Base-by-base conservation (phyloP, 2,329 filamentous ascomycete species). In the Tolypocladium ovalisporum region DNA sequence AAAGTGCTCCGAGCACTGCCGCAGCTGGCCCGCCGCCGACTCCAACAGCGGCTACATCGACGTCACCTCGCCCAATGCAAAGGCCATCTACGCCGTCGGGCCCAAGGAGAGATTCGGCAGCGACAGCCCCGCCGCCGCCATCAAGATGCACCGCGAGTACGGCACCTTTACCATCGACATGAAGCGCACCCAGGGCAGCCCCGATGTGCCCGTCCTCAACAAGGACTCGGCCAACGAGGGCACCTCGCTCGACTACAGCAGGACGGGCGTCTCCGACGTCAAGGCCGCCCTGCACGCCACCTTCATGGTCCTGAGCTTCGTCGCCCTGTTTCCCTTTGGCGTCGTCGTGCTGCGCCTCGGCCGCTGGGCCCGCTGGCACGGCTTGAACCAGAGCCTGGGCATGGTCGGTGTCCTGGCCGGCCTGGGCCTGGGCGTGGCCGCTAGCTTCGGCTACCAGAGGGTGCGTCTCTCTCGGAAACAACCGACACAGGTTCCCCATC, bases 161-260 rank as follows among this genome's bases (percentile, higher is more conserved):
- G 82, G 83, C 51, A 67, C 68, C 8, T 86, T 86, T 66, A 73
- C 68, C 2, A 76, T 86, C 66, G 76, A 86, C 65, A 72, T 86
- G 68, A 71, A 71, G 29, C 72, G 72, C 47, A 82, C 83, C 0
- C 73, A 76, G 5, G 80, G 79, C 3, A 56, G 64, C 2, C 70
- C 67, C 4, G 75, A 74, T 5, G 68, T 77, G 1, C 76, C 79
- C 1, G 66, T 64, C 54, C 68, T 79, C 49, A 66, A 67, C 24
- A 64, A 65, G 22, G 63, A 67, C 10, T 70, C 70, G 17, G 60
- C 66, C 42, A 69, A 64, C 53, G 70, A 72, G 24, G 76, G 73
- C 19, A 69, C 74, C 27, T 64, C 59, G 54, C 67, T 72, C 51
- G 61, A 70, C 47, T 69, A 64, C 27, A 63, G 64, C 54, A 62